Evolutionary conservation across 2,329 filamentous ascomycete species (phyloP).

Genomic region (Akanthomyces uredinophilus): DNA sequence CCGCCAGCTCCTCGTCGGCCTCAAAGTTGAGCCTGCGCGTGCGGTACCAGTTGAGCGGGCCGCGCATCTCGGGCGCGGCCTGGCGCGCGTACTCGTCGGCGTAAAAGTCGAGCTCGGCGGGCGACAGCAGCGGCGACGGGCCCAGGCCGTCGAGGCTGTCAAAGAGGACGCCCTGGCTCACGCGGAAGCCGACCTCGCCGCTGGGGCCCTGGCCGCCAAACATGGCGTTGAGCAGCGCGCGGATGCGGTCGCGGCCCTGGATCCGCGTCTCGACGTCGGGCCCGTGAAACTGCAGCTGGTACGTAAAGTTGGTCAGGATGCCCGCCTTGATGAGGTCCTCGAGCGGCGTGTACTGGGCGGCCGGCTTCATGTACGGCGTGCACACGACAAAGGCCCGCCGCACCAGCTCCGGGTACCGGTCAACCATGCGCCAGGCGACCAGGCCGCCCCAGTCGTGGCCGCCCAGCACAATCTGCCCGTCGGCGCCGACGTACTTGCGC

Average conservation of each 20-base stretch:
- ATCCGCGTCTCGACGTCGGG: slow-evolving; percentile 58
- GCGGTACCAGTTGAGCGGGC: slow-evolving; percentile 87
- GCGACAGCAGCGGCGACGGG: slow-evolving; percentile 53
- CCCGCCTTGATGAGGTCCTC: slow-evolving; percentile 53
- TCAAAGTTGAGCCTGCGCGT: slow-evolving; percentile 66
- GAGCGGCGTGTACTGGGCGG: slow-evolving; percentile 46
- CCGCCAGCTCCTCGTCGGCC: slow-evolving; percentile 51
- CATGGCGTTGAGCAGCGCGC: slow-evolving; percentile 64
- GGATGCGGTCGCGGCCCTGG: slow-evolving; percentile 56
- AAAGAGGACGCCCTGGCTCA: slow-evolving; percentile 57
- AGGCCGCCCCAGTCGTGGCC: slow-evolving; percentile 92
- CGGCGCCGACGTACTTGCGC: slow-evolving; percentile 42
- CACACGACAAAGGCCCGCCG: slow-evolving; percentile 73
- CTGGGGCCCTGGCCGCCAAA: slow-evolving; percentile 61
- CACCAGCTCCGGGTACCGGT: slow-evolving; percentile 69
- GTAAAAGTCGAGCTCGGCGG: slow-evolving; percentile 74
- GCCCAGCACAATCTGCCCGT: slow-evolving; percentile 66
- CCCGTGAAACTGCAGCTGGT: slow-evolving; percentile 76
- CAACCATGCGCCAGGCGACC: slow-evolving; percentile 67
- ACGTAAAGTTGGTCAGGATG: slow-evolving; percentile 64
- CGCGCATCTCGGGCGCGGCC: slow-evolving; percentile 56
- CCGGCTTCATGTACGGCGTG: slow-evolving; percentile 64
- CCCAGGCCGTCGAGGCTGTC: slow-evolving; percentile 56
- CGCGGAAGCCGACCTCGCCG: slow-evolving; percentile 53
- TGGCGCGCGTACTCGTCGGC: slow-evolving; percentile 63